Conservation (phyloP, 129 eudicot genomes). For the Lonicera japonica region DNA sequence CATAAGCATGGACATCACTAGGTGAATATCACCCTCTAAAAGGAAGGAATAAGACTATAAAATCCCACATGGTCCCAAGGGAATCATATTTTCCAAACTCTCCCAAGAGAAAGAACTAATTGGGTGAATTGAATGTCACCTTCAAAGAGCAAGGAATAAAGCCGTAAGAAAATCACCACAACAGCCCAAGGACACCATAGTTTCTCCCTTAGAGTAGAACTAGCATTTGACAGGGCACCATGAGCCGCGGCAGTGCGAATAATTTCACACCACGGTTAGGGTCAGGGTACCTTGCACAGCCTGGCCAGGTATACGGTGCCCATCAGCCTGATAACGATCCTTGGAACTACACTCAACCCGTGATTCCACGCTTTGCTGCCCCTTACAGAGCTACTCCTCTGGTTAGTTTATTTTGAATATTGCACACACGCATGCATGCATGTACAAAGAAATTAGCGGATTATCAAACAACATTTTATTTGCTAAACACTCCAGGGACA, state of each 20-base stretch:
- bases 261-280: constrained; percentile 7
- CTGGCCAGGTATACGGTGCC: neutral
- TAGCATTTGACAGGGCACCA: neutral
- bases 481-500: too few relatives aligned
- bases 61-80: too few relatives aligned
- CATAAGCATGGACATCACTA: too few relatives aligned
- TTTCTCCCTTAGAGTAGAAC: neutral
- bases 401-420: constrained; percentile 12
- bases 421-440: too few relatives aligned
- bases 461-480: too few relatives aligned
- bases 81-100: too few relatives aligned
- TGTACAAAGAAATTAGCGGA: too few relatives aligned
- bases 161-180: too few relatives aligned
- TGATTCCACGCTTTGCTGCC: neutral
- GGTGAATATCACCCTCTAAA: neutral
- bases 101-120: too few relatives aligned
- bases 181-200: neutral
- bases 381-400: neutral
- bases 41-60: constrained; percentile 8
- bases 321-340: neutral
- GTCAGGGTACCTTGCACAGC: neutral
- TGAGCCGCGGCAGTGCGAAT: constrained; percentile 14
- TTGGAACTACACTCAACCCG: neutral
- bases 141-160: too few relatives aligned
- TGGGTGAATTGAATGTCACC: too few relatives aligned